These are phyloP conservation scores for Zygoascus hellenicus DNA, from an alignment of 1,139 yeast genomes.

Conservation along the genomic window DNA sequence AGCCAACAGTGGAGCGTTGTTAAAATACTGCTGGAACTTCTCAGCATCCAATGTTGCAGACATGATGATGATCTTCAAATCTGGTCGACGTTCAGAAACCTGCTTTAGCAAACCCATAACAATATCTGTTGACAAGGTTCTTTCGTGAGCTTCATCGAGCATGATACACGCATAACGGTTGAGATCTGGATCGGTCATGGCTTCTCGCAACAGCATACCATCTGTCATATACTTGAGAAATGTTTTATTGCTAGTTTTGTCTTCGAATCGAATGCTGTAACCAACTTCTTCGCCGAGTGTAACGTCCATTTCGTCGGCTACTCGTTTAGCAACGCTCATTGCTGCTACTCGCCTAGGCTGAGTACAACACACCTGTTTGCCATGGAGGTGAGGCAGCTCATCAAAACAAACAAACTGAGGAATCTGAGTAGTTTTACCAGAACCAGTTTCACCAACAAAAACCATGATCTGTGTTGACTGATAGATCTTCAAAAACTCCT, in stretches of 20 bases:
- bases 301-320: slow-evolving; percentile 94
- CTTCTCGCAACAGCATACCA: slow-evolving; percentile 96
- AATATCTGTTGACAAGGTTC: slow-evolving; percentile 94
- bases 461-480: slow-evolving; percentile 93
- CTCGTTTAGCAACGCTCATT: slow-evolving; percentile 94
- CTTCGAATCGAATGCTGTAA: slow-evolving; percentile 88
- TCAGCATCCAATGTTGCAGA: slow-evolving; percentile 98
- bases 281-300: slow-evolving; percentile 89
- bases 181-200: slow-evolving; percentile 91
- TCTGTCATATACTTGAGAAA: slow-evolving; percentile 95
- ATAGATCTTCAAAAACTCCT: slow-evolving; percentile 75
- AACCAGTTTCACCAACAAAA: slow-evolving; percentile 97
- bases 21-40: slow-evolving; percentile 85
- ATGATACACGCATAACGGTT: slow-evolving; percentile 81
- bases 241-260: slow-evolving; percentile 73
- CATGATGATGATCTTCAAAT: slow-evolving; percentile 88
- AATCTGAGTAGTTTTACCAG: slow-evolving; percentile 95
- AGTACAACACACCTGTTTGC: slow-evolving; percentile 87
- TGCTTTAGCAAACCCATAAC: slow-evolving; percentile 91
- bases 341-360: slow-evolving; percentile 99
- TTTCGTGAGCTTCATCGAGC: slow-evolving; percentile 96
- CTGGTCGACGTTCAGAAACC: slow-evolving; percentile 72
- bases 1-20: slow-evolving; percentile 87
- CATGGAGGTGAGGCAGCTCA: slow-evolving; percentile 77
- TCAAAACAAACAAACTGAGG: slow-evolving; percentile 94